Conservation (phyloP, 2,329 filamentous ascomycete species). For the Cladosporium cucumerinum region DNA sequence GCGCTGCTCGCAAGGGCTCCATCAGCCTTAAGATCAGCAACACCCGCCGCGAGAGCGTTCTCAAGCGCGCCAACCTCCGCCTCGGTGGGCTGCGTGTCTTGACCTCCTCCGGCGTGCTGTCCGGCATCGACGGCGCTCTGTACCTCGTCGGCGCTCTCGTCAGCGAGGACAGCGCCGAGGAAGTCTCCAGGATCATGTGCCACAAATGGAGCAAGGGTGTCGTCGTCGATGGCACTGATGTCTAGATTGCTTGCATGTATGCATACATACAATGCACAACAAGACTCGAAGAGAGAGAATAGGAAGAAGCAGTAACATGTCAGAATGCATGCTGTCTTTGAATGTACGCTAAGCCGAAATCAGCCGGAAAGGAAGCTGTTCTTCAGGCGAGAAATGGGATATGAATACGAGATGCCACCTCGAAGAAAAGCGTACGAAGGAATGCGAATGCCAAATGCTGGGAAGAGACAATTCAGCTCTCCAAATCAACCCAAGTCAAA, state of each 20-base stretch:
- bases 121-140: slow-evolving; percentile 77
- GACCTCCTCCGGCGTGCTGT: slow-evolving; percentile 73
- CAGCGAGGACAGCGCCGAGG: slow-evolving; percentile 69
- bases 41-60: slow-evolving; percentile 73
- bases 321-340: slow-evolving; percentile 5
- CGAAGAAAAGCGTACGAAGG: slow-evolving; percentile 18
- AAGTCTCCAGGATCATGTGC: slow-evolving; percentile 72
- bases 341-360: neutral
- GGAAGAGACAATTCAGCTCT: neutral
- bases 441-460: slow-evolving; percentile 6
- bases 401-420: slow-evolving; percentile 18
- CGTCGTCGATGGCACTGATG: slow-evolving; percentile 80
- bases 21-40: slow-evolving; percentile 76
- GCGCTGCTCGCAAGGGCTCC: slow-evolving; percentile 66
- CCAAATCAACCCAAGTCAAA: neutral
- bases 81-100: slow-evolving; percentile 69
- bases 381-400: neutral
- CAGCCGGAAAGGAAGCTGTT: neutral
- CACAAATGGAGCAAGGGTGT: slow-evolving; percentile 83
- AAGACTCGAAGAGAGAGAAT: neutral
- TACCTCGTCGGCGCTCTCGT: slow-evolving; percentile 83
- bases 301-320: slow-evolving; percentile 4
- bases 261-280: neutral
- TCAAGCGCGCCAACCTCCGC: slow-evolving; percentile 71
- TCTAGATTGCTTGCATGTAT: slow-evolving; percentile 49